Base-by-base conservation (phyloP, 768 basidiomycete genomes). In the Boletus sp. region DNA sequence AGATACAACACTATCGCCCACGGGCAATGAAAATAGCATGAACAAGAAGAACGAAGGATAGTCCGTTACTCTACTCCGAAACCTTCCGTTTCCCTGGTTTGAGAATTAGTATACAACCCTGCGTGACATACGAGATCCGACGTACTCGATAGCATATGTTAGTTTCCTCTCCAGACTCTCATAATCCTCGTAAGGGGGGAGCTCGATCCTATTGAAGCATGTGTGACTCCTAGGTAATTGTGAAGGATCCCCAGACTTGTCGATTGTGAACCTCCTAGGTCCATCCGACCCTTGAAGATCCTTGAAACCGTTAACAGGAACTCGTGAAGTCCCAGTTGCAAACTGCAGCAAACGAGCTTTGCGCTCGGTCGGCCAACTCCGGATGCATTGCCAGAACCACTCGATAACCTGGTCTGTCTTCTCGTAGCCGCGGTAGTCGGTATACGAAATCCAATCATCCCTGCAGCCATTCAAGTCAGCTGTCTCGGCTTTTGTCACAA, bases 331-430 rank as follows among this genome's bases (percentile, higher is more conserved):
- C 18, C 88, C 88, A 2, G 92, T 94, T 6, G 91, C 90, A 73
- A 96, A 96, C 71, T 94, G 93, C 18, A 95, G 75, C 37, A 94
- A 72, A 14, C 92, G 85, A 40, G 89, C 88, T 71, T 94, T 94
- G 61, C 90, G 83, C 70, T 96, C 94, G 0, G 90, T 80, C 9
- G 94, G 90, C 94, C 94, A 96, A 35, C 87, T 85, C 37, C 89
- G 86, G 53, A 96, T 83, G 65, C 88, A 90, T 71, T 94, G 86
- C 94, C 94, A 95, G 80, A 96, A 96, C 94, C 94, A 95, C 66
- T 92, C 89, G 60, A 95, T 92, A 57, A 91, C 88, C 67, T 90
- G 86, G 67, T 92, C 91, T 4, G 84, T 87, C 77, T 89, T 90
- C 66, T 89, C 85, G 67, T 91, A 92, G 5, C 89, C 87, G 51